These are phyloP conservation scores for Peniophora sp. DNA, from an alignment of 1,284 basidiomycete species.

Conservation along the genomic window DNA sequence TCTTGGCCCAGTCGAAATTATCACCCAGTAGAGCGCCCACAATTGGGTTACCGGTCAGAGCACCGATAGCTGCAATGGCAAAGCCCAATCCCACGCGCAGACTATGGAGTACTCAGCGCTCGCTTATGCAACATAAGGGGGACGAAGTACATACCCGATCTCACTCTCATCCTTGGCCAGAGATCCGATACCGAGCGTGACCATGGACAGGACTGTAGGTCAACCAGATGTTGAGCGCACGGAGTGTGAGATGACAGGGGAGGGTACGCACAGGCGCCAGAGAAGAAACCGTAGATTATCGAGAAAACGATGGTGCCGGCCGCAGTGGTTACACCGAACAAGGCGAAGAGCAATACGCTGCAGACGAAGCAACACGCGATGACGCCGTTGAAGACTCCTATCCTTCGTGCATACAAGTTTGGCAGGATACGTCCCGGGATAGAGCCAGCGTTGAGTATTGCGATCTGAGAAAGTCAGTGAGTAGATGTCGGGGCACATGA, in stretches of 20 bases:
- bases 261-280: neutral
- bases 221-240: neutral
- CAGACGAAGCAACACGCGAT: neutral
- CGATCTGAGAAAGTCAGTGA: neutral
- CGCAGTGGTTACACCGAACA: neutral
- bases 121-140: neutral
- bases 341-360: neutral
- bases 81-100: neutral
- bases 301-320: neutral
- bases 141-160: neutral
- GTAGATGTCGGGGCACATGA: neutral
- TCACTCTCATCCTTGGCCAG: neutral
- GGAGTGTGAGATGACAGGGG: neutral
- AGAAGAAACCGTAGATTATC: neutral
- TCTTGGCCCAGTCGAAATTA: neutral
- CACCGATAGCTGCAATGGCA: neutral
- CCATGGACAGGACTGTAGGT: neutral
- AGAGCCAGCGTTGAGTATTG: neutral
- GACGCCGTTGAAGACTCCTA: neutral
- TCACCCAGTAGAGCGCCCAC: neutral
- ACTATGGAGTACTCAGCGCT: neutral
- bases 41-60: neutral
- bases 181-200: neutral
- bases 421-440: neutral
- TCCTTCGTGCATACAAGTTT: neutral